Percentiles rank a stretch among this genome's conserved stretches.
Evolutionary conservation across 306 rosid genomes (phyloP).

Genomic region (Pachyrhizus erosus): DNA sequence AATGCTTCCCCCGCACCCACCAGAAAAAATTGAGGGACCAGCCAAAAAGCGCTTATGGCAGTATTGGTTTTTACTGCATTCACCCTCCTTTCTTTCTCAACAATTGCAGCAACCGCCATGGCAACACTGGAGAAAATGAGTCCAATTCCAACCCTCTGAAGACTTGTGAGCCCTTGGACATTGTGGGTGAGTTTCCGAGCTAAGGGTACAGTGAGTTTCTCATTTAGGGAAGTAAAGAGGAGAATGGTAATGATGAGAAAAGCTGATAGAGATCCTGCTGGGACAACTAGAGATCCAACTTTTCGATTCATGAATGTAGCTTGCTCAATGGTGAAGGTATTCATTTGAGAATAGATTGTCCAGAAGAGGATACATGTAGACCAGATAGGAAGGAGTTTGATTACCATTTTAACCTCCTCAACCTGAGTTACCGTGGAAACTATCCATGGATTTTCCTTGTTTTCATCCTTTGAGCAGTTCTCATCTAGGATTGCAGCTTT

Average conservation of each 20-base stretch:
- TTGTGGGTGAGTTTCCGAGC: slow-evolving; percentile 78
- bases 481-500: slow-evolving; percentile 88
- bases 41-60: slow-evolving; percentile 83
- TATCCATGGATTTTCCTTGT: slow-evolving; percentile 63
- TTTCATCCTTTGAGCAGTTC: slow-evolving; percentile 44
- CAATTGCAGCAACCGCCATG: slow-evolving; percentile 73
- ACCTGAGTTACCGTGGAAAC: slow-evolving; percentile 80
- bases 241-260: slow-evolving; percentile 78
- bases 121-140: slow-evolving; percentile 70
- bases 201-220: slow-evolving; percentile 72
- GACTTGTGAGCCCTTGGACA: slow-evolving; percentile 87
- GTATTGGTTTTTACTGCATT: slow-evolving; percentile 39
- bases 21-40: slow-evolving; percentile 88
- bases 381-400: slow-evolving; percentile 90
- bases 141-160: slow-evolving; percentile 90
- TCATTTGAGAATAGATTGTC: slow-evolving; percentile 95
- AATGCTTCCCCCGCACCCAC: slow-evolving; percentile 97
- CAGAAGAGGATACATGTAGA: slow-evolving; percentile 95
- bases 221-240: slow-evolving; percentile 83
- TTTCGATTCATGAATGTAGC: slow-evolving; percentile 87
- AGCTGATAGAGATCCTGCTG: slow-evolving; percentile 83
- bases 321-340: slow-evolving; percentile 95
- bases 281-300: slow-evolving; percentile 61
- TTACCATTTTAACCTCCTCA: slow-evolving; percentile 92
- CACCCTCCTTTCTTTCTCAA: slow-evolving; percentile 68